Conservation (phyloP, 768 basidiomycete genomes). For the Epithele typhae region DNA sequence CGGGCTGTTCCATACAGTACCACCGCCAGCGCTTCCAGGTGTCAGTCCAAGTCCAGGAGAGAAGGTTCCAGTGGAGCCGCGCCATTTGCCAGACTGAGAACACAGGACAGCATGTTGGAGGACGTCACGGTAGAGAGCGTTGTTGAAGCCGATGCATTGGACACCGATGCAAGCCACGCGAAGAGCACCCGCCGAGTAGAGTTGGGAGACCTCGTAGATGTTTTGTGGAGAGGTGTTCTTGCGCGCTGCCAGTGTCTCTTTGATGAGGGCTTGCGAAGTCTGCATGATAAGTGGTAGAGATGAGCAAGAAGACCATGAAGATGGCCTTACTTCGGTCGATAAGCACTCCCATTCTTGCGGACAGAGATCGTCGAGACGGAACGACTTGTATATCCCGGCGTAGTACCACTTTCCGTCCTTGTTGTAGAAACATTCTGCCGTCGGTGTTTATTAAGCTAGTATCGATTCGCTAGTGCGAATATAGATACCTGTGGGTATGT, state of each 20-base stretch:
- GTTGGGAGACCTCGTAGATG: constrained; percentile 67
- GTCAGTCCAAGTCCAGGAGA: not conserved
- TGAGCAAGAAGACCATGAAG: not conserved
- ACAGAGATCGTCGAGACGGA: constrained; percentile 61
- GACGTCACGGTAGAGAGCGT: constrained; percentile 56
- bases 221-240: constrained; percentile 79
- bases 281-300: constrained; percentile 25
- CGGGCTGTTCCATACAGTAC: no score
- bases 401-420: constrained; percentile 83
- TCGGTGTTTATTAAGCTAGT: not conserved
- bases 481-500: constrained; percentile 54
- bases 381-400: constrained; percentile 70
- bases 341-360: constrained; percentile 67
- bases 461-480: not conserved
- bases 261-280: constrained; percentile 64
- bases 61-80: constrained; percentile 5
- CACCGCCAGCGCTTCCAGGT: not conserved
- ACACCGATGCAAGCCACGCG: constrained; percentile 70
- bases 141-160: constrained; percentile 75
- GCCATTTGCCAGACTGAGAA: constrained; percentile 27
- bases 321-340: constrained; percentile 48
- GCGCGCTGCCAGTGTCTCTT: constrained; percentile 64
- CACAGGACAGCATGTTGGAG: constrained; percentile 59
- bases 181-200: constrained; percentile 69
- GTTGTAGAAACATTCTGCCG: constrained; percentile 73